These are phyloP conservation scores for Coemansia sp. DNA, from an alignment of 192 early-diverging fungal genomes.

Conservation along the genomic window DNA sequence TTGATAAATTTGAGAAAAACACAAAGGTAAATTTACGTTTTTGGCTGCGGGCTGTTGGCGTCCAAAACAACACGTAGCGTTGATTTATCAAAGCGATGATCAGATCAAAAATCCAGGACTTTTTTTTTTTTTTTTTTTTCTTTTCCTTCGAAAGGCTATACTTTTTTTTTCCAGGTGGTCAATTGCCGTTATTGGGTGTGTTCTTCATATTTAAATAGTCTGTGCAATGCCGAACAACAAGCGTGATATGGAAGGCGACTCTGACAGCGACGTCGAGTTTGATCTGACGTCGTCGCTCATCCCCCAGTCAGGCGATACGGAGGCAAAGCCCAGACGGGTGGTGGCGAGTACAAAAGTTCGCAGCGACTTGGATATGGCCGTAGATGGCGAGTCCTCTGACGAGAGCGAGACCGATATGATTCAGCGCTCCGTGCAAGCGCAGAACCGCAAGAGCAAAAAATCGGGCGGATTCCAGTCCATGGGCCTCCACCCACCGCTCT, in stretches of 20 bases:
- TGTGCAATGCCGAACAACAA: constrained; percentile 10
- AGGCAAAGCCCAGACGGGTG: constrained; percentile 1
- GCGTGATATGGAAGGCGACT: constrained; percentile 10
- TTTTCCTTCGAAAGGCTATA: too few species aligned
- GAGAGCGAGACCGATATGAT: constrained; percentile 42
- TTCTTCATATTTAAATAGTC: not conserved
- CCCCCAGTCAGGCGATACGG: constrained; percentile 22
- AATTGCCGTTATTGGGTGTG: not conserved
- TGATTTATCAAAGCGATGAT: not conserved
- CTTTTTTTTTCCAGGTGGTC: not conserved
- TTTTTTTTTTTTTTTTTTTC: constrained; percentile 7
- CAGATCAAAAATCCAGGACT: not conserved
- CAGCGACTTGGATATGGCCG: not conserved
- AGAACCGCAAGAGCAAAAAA: constrained; percentile 91
- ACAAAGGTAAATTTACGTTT: not conserved
- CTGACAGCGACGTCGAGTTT: constrained; percentile 48
- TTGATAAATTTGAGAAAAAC: not conserved
- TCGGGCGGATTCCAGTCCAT: constrained; percentile 98
- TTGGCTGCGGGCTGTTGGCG: constrained; percentile 1
- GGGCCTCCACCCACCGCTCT: constrained; percentile 83
- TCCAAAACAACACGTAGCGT: not conserved
- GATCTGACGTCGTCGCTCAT: constrained; percentile 52
- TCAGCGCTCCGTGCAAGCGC: constrained; percentile 47
- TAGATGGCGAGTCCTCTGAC: constrained; percentile 4
- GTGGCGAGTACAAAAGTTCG: not conserved